Base-by-base conservation (phyloP, 768 basidiomycete genomes). In the Lactifluus piperatus region DNA sequence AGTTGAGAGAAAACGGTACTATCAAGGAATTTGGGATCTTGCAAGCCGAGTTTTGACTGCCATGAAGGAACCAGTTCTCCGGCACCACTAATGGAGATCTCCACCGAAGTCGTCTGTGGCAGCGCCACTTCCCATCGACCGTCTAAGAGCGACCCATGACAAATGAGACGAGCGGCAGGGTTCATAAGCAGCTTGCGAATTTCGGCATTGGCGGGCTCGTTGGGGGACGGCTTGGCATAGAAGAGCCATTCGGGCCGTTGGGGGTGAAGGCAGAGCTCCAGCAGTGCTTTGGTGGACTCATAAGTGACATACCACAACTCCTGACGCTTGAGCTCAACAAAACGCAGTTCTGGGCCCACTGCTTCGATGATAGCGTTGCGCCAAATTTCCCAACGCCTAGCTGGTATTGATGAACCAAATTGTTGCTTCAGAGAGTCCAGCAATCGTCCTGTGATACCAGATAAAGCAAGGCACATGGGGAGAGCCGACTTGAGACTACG, bases 181-280 rank as follows among this genome's bases (percentile, higher is more conserved):
- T 79, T 76, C 45, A 81, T 79, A 2, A 97, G 75, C 27, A 88
- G 68, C 52, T 80, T 78, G 45, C 94, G 87, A 45, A 94, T 84
- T 45, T 86, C 81, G 53, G 88, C 83, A 63, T 90, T 92, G 9
- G 85, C 88, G 5, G 91, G 84, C 62, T 86, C 86, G 32, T 68
- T 73, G 0, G 78, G 77, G 37, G 84, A 75, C 3, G 94, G 83
- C 55, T 81, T 77, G 24, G 82, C 91, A 59, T 83, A 94, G 13
- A 97, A 72, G 13, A 88, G 81, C 94, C 94, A 97, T 70, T 94
- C 89, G 1, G 88, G 83, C 59, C 84, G 84, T 66, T 79, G 79
- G 37, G 82, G 83, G 67, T 92, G 82, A 13, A 97, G 77, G 53
- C 81, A 78, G 16, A 97, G 78, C 67, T 94, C 89, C 45, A 94